Conservation (phyloP, 176 grass and related monocot genomes). For the Panicum miliaceum region DNA sequence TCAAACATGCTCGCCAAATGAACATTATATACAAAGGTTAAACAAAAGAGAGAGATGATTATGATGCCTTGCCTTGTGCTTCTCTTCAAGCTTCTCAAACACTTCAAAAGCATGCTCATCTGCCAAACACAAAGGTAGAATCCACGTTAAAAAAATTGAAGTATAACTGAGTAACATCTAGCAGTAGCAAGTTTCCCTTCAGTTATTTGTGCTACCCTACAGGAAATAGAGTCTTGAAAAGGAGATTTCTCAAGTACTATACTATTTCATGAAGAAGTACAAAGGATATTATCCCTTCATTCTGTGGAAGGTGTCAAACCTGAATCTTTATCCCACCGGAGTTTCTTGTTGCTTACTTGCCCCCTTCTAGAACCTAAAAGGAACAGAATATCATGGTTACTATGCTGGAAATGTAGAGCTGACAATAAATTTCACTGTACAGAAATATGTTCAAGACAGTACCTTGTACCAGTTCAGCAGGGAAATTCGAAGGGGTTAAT, state of each 20-base stretch:
- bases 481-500: conserved; percentile 61
- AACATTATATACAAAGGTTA: neutral
- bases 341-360: conserved; percentile 62
- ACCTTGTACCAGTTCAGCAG: conserved; percentile 69
- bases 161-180: conserved; percentile 1
- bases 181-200: neutral
- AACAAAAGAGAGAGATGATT: neutral
- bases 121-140: conserved; percentile 22
- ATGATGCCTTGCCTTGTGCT: conserved; percentile 38
- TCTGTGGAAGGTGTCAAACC: conserved; percentile 45
- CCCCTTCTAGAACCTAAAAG: conserved; percentile 49
- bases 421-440: neutral
- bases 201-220: neutral
- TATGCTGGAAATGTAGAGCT: conserved; percentile 20
- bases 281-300: neutral
- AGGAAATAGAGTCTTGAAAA: neutral
- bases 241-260: neutral
- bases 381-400: conserved; percentile 1
- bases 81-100: conserved; percentile 57
- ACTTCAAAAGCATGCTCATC: conserved; percentile 39
- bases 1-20: neutral
- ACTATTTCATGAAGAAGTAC: neutral
- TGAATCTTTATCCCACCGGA: conserved; percentile 65
- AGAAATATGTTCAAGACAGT: conserved; percentile 22
- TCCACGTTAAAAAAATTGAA: neutral